These are phyloP conservation scores for Corrigiola litoralis DNA, from an alignment of 179 eudicot species.

Conservation along the genomic window DNA sequence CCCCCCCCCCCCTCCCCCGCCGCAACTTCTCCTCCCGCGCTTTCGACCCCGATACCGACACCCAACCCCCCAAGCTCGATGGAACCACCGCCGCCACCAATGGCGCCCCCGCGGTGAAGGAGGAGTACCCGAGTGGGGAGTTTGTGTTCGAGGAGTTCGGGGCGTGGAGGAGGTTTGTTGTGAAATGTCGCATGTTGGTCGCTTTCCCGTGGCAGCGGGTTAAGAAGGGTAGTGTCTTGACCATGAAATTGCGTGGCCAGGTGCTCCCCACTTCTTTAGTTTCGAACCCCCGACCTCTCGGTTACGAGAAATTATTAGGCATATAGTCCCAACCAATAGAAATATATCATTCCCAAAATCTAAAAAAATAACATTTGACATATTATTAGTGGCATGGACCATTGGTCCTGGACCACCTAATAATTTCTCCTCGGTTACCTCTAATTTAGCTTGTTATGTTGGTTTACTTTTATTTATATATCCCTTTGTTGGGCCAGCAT, in stretches of 20 bases:
- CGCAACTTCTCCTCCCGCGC: slow-evolving; percentile 37
- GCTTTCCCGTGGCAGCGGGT: slow-evolving; percentile 83
- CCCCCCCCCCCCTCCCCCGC: not conserved
- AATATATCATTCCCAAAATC: no score
- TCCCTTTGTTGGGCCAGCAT: no score
- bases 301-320: no score
- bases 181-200: slow-evolving; percentile 68
- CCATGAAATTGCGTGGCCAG: slow-evolving; percentile 89
- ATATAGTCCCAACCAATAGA: no score
- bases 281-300: no score
- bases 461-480: no score
- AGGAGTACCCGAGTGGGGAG: slow-evolving; percentile 73
- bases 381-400: no score
- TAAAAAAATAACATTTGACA: no score
- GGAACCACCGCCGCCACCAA: slow-evolving; percentile 11
- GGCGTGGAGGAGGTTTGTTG: slow-evolving; percentile 57
- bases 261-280: slow-evolving; percentile 17
- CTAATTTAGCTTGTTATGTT: no score
- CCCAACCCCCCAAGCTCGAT: slow-evolving; percentile 4
- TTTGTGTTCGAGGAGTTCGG: slow-evolving; percentile 53
- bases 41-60: slow-evolving; percentile 30
- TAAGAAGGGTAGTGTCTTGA: slow-evolving; percentile 76
- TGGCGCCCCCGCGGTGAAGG: slow-evolving; percentile 19
- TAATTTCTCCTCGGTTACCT: no score
- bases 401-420: no score